Evolutionary conservation across 257 asterid genomes (phyloP), one percentile per base, ranked within the genome.

Genomic region (Petunia axillaris): DNA sequence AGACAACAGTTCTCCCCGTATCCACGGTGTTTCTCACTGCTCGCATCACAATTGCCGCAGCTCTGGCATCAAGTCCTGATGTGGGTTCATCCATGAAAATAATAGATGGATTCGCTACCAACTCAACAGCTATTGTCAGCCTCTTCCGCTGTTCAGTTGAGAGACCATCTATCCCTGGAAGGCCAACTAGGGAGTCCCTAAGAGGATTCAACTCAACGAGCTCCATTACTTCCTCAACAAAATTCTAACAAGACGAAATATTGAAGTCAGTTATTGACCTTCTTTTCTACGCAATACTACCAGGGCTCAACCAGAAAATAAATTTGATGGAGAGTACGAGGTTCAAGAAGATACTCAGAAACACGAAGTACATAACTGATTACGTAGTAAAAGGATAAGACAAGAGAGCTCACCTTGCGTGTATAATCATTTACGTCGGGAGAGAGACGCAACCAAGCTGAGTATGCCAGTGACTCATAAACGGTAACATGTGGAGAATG

Each of bases 61-160:
- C 97, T 84, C 97, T 85, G 68, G 98, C 98, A 84, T 94, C 98
- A 39, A 94, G 97, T 0, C 97, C 93, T 16, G 98, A 91, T 40
- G 98, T 94, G 11, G 97, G 98, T 64, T 94, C 98, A 73, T 94
- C 98, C 98, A 94, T 94, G 91, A 94, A 94, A 83, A 94, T 90
- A 71, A 94, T 91, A 67, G 96, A 94, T 13, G 98, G 98, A 84
- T 92, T 94, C 2, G 97, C 98, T 68, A 94, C 98, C 10, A 94
- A 89, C 80, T 94, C 98, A 8, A 94, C 97, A 0, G 97, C 98
- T 84, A 94, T 91, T 10, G 98, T 94, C 74, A 94, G 89, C 85
- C 98, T 84, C 86, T 94, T 94, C 78, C 98, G 89, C 84, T 94
- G 98, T 82, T 94, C 98, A 6, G 96, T 92, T 35, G 98, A 94